phyloP scores from a whole-genome alignment of 2,329 filamentous ascomycete species.

The Colletotrichum sansevieriae region DNA sequence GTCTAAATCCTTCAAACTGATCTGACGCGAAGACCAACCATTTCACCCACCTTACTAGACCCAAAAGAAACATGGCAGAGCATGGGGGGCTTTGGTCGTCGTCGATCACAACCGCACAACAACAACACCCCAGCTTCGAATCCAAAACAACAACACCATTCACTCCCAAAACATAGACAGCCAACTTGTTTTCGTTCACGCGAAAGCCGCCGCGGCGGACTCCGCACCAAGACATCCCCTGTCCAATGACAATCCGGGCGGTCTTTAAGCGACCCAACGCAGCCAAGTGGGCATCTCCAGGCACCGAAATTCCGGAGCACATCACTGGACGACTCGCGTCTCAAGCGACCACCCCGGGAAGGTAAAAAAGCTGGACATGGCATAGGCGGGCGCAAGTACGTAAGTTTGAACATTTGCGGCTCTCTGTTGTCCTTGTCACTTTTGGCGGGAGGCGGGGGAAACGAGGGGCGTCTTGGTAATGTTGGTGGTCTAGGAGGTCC shows the following conservation, averaged over 20 bases:
- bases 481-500: too few species aligned
- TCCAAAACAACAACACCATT: background rate
- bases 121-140: background rate
- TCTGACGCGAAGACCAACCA: background rate
- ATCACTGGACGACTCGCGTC: slow-evolving; percentile 15
- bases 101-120: slow-evolving; percentile 7
- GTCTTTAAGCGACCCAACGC: slow-evolving; percentile 1
- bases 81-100: slow-evolving; percentile 9
- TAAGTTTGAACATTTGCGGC: slow-evolving; percentile 2
- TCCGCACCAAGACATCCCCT: background rate
- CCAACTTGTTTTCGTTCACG: background rate
- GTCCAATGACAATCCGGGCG: slow-evolving; percentile 3
- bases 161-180: background rate
- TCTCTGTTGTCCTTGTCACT: background rate
- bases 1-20: background rate
- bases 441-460: background rate
- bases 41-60: background rate
- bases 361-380: background rate
- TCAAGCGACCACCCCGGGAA: background rate
- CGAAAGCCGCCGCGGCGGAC: background rate
- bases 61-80: background rate
- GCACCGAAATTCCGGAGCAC: slow-evolving; percentile 35
- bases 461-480: too few species aligned
- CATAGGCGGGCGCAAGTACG: slow-evolving; percentile 13
- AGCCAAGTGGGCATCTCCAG: slow-evolving; percentile 23